Conservation (phyloP, 371 early-diverging fungal genomes). For the Apophysomyces trapeziformis region DNA sequence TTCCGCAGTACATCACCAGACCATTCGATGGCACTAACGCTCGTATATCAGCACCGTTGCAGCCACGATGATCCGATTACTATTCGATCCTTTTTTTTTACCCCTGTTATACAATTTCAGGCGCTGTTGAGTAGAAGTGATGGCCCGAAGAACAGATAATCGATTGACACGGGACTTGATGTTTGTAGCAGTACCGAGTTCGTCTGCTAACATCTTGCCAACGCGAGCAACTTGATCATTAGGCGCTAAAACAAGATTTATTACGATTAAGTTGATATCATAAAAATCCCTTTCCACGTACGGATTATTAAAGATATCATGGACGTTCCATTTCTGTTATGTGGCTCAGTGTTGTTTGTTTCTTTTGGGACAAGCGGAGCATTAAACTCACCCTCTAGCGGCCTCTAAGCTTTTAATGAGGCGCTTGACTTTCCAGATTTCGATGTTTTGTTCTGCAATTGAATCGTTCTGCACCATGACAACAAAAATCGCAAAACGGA, state of each 20-base stretch:
- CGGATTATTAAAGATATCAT: conserved; percentile 99
- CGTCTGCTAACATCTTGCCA: conserved; percentile 97
- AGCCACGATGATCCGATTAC: neutral
- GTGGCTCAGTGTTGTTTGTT: neutral
- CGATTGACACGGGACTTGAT: conserved; percentile 99
- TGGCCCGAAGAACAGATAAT: conserved; percentile 97
- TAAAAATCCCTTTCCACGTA: conserved; percentile 31
- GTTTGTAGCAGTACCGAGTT: conserved; percentile 99
- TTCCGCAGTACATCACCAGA: conserved; percentile 96
- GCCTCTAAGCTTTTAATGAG: conserved; percentile 95
- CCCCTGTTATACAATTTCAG: conserved; percentile 94
- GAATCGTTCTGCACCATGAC: conserved; percentile 4
- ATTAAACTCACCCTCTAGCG: conserved; percentile 84
- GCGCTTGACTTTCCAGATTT: conserved; percentile 98
- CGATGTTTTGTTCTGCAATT: conserved; percentile 76
- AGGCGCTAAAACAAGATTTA: conserved; percentile 61
- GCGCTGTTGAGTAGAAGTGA: conserved; percentile 98
- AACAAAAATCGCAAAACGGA: neutral
- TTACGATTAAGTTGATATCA: neutral
- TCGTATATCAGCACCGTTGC: neutral
- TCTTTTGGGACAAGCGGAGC: neutral
- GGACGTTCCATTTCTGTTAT: conserved; percentile 95
- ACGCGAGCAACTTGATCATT: conserved; percentile 95
- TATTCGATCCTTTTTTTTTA: conserved; percentile 21
- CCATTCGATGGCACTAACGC: conserved; percentile 91